Evolutionary conservation across 768 basidiomycete species (phyloP).

Genomic region (Lentinula sp.): DNA sequence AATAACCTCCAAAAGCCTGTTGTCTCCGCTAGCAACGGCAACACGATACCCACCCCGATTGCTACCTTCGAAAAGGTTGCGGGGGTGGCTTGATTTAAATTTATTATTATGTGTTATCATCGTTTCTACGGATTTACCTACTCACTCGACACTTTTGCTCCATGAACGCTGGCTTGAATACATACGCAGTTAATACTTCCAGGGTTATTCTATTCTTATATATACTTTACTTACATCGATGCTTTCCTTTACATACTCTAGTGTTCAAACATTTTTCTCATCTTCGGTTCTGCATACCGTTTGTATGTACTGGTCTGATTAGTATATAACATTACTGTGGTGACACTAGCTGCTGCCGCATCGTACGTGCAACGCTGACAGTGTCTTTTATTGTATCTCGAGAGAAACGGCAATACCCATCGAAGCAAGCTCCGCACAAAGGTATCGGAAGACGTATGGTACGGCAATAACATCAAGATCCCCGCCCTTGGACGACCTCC

Average conservation of each 20-base stretch:
- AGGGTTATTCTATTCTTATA: neutral
- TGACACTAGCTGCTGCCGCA: neutral
- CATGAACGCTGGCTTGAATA: neutral
- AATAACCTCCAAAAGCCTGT: neutral
- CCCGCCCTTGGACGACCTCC: slow-evolving; percentile 56
- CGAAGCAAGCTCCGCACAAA: slow-evolving; percentile 94
- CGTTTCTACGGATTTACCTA: neutral
- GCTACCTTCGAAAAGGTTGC: neutral
- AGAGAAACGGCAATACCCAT: slow-evolving; percentile 95
- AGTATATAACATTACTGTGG: neutral
- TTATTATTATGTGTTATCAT: neutral
- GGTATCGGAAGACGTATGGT: slow-evolving; percentile 90
- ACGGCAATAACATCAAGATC: slow-evolving; percentile 94
- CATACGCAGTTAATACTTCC: neutral
- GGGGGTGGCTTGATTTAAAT: neutral
- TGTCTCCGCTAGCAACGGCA: neutral
- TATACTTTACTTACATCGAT: neutral
- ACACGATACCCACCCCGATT: neutral
- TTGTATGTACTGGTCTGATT: no score
- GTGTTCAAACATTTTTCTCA: no score
- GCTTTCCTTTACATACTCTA: neutral
- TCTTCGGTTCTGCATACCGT: no score
- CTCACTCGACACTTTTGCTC: neutral
- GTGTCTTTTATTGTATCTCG: slow-evolving; percentile 41
- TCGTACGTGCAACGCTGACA: neutral